Percentiles rank a stretch among this genome's conserved stretches.
Evolutionary conservation across 2,329 filamentous ascomycete species (phyloP).

Genomic region (Pseudophaeomoniella oleicola): DNA sequence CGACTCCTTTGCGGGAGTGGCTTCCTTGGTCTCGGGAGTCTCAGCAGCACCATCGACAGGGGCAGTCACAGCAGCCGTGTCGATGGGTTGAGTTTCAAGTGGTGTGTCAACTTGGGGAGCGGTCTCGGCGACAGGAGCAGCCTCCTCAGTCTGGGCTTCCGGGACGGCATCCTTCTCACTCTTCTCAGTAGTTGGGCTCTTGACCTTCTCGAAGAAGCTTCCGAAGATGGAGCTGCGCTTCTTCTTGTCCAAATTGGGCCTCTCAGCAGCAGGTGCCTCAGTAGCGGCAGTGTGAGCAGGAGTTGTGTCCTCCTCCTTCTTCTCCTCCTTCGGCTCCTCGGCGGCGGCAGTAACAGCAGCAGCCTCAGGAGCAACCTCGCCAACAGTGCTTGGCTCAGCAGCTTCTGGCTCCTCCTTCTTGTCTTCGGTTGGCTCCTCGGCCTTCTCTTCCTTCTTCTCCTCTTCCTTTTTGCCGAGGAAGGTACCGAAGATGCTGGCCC

Average conservation of each 20-base stretch:
- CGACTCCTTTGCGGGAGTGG: slow-evolving; percentile 15
- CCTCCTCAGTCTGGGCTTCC: slow-evolving; percentile 32
- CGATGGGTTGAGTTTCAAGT: slow-evolving; percentile 23
- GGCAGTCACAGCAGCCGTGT: slow-evolving; percentile 29
- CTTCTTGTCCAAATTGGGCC: slow-evolving; percentile 37
- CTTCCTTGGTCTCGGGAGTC: slow-evolving; percentile 13
- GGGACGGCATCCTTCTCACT: slow-evolving; percentile 33
- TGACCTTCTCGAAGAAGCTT: slow-evolving; percentile 51
- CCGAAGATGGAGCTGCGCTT: slow-evolving; percentile 82
- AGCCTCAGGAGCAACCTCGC: slow-evolving; percentile 19
- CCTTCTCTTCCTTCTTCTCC: slow-evolving; percentile 29
- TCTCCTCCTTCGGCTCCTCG: slow-evolving; percentile 36
- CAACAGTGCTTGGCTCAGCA: slow-evolving; percentile 20
- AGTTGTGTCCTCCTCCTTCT: slow-evolving; percentile 32
- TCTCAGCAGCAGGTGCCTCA: slow-evolving; percentile 28
- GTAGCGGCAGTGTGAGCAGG: slow-evolving; percentile 3
- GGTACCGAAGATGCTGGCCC: slow-evolving; percentile 41
- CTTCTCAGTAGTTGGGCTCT: slow-evolving; percentile 29
- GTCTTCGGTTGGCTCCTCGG: slow-evolving; percentile 27
- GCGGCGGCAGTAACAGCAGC: slow-evolving; percentile 24
- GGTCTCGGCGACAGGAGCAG: slow-evolving; percentile 29
- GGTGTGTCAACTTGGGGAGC: slow-evolving; percentile 33
- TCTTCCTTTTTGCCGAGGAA: slow-evolving; percentile 48
- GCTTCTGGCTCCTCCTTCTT: slow-evolving; percentile 16
- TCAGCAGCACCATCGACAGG: slow-evolving; percentile 20